Percentiles rank a stretch among this genome's conserved stretches.
Evolutionary conservation across 768 basidiomycete species (phyloP).

Genomic region (Termitomyces sp.): DNA sequence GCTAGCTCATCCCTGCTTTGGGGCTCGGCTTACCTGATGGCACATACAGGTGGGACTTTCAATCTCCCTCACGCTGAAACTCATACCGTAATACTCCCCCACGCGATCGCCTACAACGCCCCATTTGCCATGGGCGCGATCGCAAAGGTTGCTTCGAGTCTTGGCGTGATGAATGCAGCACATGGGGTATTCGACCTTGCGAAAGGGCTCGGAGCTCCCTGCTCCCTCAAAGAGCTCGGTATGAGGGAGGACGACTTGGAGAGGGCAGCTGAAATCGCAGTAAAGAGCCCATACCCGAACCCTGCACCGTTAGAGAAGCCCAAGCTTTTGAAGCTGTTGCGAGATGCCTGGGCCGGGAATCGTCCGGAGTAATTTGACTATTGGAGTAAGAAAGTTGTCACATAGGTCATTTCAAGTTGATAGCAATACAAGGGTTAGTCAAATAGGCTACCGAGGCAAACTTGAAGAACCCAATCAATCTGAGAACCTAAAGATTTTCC

Average conservation of each 20-base stretch:
- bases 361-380: conserved; percentile 16
- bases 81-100: conserved; percentile 36
- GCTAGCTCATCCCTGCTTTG: conserved; percentile 12
- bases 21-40: not conserved
- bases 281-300: conserved; percentile 31
- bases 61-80: conserved; percentile 36
- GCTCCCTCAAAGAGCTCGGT: conserved; percentile 29
- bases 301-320: conserved; percentile 30
- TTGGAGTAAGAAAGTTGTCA: not conserved
- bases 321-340: conserved; percentile 21
- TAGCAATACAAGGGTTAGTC: not conserved
- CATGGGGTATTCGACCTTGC: conserved; percentile 19
- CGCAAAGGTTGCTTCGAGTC: conserved; percentile 23
- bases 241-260: conserved; percentile 35
- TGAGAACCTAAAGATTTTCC: conserved; percentile 20
- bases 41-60: conserved; percentile 27
- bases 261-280: conserved; percentile 29
- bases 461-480: not conserved
- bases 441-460: not conserved
- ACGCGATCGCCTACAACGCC: conserved; percentile 33
- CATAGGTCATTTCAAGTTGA: not conserved
- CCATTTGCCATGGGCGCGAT: conserved; percentile 26
- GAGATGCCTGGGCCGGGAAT: conserved; percentile 24
- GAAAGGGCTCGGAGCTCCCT: conserved; percentile 22
- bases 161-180: conserved; percentile 17